A percentile compares a stretch with the other conserved stretches of the same genome.
Evolutionary conservation across 148 eudicot species (phyloP).

Genomic region (Hydrangea macrophylla): DNA sequence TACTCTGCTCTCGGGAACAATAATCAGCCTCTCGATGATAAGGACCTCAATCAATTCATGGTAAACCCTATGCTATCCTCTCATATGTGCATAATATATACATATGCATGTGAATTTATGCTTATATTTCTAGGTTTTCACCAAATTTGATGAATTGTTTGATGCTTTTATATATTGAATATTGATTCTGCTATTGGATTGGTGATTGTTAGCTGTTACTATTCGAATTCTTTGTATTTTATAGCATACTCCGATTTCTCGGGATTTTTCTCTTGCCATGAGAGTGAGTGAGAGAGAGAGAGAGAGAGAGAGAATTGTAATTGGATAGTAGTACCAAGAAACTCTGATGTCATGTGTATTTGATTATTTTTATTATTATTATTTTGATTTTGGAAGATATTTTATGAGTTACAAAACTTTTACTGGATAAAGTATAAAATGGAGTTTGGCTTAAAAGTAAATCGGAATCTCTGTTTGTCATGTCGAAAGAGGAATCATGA

Average conservation of each 20-base stretch:
- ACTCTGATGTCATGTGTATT: not conserved
- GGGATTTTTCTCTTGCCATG: not conserved
- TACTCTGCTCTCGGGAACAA: slow-evolving; percentile 54
- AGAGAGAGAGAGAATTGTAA: not conserved
- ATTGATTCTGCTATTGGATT: not conserved
- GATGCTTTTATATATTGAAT: not conserved
- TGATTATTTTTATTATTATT: no score
- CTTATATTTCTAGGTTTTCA: not conserved
- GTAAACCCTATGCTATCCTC: slow-evolving; percentile 36
- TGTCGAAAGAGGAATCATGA: slow-evolving; percentile 16
- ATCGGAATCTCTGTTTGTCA: not conserved
- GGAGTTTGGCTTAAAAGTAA: not conserved
- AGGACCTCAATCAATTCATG: slow-evolving; percentile 94
- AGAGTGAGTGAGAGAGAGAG: not conserved
- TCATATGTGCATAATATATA: not conserved
- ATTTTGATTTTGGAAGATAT: not conserved
- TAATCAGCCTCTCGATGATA: slow-evolving; percentile 45
- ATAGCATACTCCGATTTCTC: not conserved
- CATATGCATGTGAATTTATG: not conserved
- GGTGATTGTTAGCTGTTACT: not conserved
- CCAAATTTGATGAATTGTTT: not conserved
- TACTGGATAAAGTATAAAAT: not conserved
- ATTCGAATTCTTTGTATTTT: not conserved
- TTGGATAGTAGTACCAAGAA: not conserved
- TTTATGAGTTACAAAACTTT: not conserved